Percentiles rank a stretch among this genome's conserved stretches.
phyloP scores from a whole-genome alignment of 179 eudicot genomes.

The Dionaea muscipula region DNA sequence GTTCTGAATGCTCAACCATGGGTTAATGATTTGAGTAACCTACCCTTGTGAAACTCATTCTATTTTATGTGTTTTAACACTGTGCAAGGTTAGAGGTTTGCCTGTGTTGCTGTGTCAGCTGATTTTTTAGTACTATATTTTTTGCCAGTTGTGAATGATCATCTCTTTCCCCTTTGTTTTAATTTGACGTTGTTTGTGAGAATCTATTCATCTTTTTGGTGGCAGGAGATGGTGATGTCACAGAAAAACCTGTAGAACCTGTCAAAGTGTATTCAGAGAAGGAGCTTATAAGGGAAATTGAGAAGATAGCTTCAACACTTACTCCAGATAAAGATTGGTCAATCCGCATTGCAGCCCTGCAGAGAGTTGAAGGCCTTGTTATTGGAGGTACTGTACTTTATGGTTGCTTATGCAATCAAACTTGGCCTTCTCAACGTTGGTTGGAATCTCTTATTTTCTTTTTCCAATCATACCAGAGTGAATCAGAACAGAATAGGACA shows the following conservation, averaged over 20 bases:
- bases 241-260: slow-evolving; percentile 87
- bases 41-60: too few species aligned
- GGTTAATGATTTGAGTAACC: too few species aligned
- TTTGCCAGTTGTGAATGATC: not conserved
- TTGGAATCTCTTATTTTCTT: too few species aligned
- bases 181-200: not conserved
- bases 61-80: too few species aligned
- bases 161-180: not conserved
- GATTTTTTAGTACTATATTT: too few species aligned
- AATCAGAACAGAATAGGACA: too few species aligned
- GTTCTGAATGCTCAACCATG: too few species aligned
- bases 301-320: slow-evolving; percentile 69
- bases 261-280: slow-evolving; percentile 85
- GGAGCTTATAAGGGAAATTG: slow-evolving; percentile 85
- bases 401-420: not conserved
- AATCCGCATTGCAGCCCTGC: slow-evolving; percentile 88
- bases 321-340: slow-evolving; percentile 99
- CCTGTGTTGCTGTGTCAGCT: too few species aligned
- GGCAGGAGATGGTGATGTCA: slow-evolving; percentile 71
- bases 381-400: slow-evolving; percentile 56
- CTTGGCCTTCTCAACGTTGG: not conserved
- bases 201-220: not conserved
- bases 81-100: too few species aligned
- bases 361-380: slow-evolving; percentile 86
- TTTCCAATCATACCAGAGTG: too few species aligned